phyloP scores from a whole-genome alignment of 2,329 filamentous ascomycete genomes.

The Claviceps pazoutovae region DNA sequence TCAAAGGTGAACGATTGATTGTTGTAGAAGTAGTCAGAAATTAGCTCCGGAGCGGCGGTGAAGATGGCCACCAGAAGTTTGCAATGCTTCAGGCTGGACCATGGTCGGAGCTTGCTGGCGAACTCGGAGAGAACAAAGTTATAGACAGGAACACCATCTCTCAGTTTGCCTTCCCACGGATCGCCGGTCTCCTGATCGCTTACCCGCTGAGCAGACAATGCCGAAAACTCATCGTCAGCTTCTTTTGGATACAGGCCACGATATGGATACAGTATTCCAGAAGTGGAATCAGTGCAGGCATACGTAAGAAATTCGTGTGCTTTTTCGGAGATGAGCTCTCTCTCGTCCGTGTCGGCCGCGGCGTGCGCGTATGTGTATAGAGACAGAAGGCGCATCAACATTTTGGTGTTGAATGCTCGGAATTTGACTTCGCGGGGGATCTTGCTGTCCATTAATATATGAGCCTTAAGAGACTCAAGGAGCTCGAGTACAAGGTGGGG shows the following conservation, averaged over 20 bases:
- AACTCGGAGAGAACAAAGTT: conserved; percentile 73
- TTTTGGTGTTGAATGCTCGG: conserved; percentile 59
- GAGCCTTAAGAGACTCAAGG: conserved; percentile 52
- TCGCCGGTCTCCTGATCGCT: conserved; percentile 40
- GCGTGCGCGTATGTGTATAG: conserved; percentile 51
- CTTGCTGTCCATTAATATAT: conserved; percentile 61
- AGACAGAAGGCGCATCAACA: conserved; percentile 55
- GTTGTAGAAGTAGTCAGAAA: conserved; percentile 73
- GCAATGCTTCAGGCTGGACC: conserved; percentile 67
- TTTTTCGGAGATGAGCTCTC: conserved; percentile 44
- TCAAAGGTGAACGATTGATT: conserved; percentile 76
- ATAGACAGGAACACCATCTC: conserved; percentile 54
- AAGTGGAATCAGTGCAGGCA: conserved; percentile 58
- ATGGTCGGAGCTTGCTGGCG: conserved; percentile 64
- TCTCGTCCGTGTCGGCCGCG: conserved; percentile 25
- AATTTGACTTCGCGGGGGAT: conserved; percentile 63
- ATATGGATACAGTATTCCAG: conserved; percentile 63
- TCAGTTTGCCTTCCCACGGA: conserved; percentile 55
- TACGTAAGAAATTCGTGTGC: conserved; percentile 64
- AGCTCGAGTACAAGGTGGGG: conserved; percentile 63
- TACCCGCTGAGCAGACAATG: conserved; percentile 13
- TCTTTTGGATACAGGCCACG: conserved; percentile 77
- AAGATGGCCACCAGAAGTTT: conserved; percentile 75
- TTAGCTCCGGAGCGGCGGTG: conserved; percentile 65
- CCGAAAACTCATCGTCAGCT: conserved; percentile 33